phyloP scores from a whole-genome alignment of 2,329 filamentous ascomycete species.

The Penicillium concentricum region DNA sequence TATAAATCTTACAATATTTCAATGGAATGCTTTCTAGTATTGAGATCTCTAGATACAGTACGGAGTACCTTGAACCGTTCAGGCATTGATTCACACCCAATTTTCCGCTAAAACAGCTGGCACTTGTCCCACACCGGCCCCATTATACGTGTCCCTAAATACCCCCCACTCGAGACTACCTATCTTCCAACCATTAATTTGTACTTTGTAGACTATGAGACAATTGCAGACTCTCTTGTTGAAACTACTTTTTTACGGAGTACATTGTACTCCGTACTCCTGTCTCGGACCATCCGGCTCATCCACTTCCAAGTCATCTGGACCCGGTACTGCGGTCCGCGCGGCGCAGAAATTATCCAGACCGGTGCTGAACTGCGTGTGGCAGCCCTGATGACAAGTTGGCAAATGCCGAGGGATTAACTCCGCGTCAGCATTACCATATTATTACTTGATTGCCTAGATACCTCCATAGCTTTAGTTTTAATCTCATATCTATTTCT shows the following conservation, averaged over 20 bases:
- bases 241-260: neutral
- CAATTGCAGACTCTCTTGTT: neutral
- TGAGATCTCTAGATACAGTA: neutral
- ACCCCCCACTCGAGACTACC: slow-evolving; percentile 9
- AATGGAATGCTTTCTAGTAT: neutral
- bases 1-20: neutral
- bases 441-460: neutral
- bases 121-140: slow-evolving; percentile 14
- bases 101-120: neutral
- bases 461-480: neutral
- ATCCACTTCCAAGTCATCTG: slow-evolving; percentile 11
- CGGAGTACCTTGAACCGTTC: neutral
- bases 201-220: neutral
- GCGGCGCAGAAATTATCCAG: slow-evolving; percentile 5
- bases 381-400: slow-evolving; percentile 1
- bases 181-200: neutral
- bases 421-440: neutral
- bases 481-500: no score
- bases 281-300: neutral
- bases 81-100: slow-evolving; percentile 7
- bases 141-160: slow-evolving; percentile 17
- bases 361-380: neutral
- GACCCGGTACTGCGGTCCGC: slow-evolving; percentile 14
- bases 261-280: neutral
- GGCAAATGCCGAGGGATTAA: neutral